A percentile compares a stretch with the other conserved stretches of the same genome.
These are phyloP conservation scores for Pestalotiopsis sp. DNA, from an alignment of 2,329 filamentous ascomycete genomes.

Conservation along the genomic window DNA sequence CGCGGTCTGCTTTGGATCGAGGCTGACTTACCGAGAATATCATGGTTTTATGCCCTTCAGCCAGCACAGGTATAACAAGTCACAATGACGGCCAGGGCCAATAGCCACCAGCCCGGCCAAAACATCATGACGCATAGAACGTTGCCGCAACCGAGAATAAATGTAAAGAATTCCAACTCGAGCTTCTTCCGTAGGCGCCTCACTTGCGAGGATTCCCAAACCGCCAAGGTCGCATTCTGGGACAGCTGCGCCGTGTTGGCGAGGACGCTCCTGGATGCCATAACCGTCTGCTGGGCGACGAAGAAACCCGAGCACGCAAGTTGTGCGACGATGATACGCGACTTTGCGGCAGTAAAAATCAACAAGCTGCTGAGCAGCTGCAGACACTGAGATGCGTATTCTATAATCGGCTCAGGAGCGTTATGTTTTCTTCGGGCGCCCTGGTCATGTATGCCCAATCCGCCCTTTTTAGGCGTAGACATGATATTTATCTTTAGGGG, in stretches of 20 bases:
- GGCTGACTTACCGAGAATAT: not conserved
- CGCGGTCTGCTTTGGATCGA: not conserved
- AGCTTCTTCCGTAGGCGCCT: conserved; percentile 45
- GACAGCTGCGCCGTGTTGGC: conserved; percentile 8
- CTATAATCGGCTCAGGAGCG: conserved; percentile 35
- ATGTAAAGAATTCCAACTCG: conserved; percentile 53
- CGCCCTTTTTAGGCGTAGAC: conserved; percentile 38
- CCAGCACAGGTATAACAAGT: not conserved
- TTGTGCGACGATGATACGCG: conserved; percentile 31
- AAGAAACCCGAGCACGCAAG: conserved; percentile 30
- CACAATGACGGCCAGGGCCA: not conserved
- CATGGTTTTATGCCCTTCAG: not conserved
- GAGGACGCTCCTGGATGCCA: conserved; percentile 25
- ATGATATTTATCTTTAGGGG: conserved; percentile 37
- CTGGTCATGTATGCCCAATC: conserved; percentile 28
- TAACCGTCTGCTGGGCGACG: conserved; percentile 29
- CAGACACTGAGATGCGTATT: conserved; percentile 36
- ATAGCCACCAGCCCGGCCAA: conserved; percentile 47
- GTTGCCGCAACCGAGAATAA: conserved; percentile 53
- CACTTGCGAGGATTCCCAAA: conserved; percentile 37
- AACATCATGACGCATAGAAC: conserved; percentile 51
- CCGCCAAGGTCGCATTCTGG: conserved; percentile 22
- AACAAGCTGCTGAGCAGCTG: conserved; percentile 32
- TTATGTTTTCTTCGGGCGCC: conserved; percentile 30
- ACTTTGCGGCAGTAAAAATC: conserved; percentile 32